Base-by-base conservation (phyloP, 2,329 filamentous ascomycete species). In the Trichoderma semiorbis region DNA sequence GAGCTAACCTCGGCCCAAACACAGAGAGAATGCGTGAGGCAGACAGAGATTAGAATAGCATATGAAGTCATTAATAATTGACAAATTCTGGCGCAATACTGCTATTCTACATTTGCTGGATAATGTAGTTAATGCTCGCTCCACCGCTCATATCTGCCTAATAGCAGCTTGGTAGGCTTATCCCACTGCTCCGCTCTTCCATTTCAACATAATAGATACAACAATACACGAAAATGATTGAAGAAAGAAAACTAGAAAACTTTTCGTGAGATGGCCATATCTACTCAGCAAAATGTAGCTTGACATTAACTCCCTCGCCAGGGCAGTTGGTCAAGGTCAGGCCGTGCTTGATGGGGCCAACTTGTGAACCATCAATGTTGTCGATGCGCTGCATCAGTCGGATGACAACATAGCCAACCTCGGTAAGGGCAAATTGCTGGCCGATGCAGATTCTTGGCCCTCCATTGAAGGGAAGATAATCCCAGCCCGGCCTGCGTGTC, bases 391-490 rank as follows among this genome's bases (percentile, higher is more conserved):
- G 75, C 66, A 76, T 68, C 70, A 76, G 26, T 10, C 76, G 72
- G 8, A 75, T 58, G 24, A 77, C 65, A 16, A 78, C 75, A 70
- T 76, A 77, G 2, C 69, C 73, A 14, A 76, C 72, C 63, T 77
- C 75, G 3, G 77, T 77, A n/a, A 76, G 69, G 16, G 77, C 75
- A 62, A 76, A 78, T 53, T 78, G 76, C 72, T 77, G 76, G 11
- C 77, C 77, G 16, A 78, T 75, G 72, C 77, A 78, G 67, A 78
- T 78, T 30, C 77, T 74, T 7, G 77, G 77, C 2, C 77, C 77
- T 26, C 76, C 76, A 32, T 77, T 77, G 68, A 78, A 78, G 5
- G 77, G 77, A 7, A 78, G 73, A 50, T 74, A 78, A 26, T 77
- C 75, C 77, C 76, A 78, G 24, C 76, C 75, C 5, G 76, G 75